These are phyloP conservation scores for Kazachstania bromeliacearum DNA, from an alignment of 805 yeast species.

Conservation along the genomic window DNA sequence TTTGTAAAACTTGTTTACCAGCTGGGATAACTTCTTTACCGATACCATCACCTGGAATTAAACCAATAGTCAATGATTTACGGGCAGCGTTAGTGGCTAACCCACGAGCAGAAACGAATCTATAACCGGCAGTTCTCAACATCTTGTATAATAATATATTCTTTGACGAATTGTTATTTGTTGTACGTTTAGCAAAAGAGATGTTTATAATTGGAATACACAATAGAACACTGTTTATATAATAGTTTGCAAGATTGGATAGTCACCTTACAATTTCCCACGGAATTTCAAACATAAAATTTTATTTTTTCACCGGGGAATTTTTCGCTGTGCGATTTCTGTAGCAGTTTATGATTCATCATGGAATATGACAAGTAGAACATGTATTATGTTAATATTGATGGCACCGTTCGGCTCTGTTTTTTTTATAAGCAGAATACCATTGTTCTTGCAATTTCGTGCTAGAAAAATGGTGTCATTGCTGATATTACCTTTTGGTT, in stretches of 20 bases:
- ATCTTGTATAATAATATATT: constrained; percentile 6
- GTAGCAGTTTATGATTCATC: too few species aligned
- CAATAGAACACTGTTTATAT: too few species aligned
- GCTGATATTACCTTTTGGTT: too few species aligned
- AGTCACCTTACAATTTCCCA: too few species aligned
- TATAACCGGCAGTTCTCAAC: constrained; percentile 24
- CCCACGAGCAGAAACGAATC: constrained; percentile 25
- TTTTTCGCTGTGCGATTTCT: constrained; percentile 2
- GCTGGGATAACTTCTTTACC: constrained; percentile 98
- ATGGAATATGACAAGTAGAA: too few species aligned
- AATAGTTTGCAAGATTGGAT: too few species aligned
- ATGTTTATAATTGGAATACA: not conserved
- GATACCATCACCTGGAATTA: constrained; percentile 97
- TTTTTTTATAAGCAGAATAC: too few species aligned
- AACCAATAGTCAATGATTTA: constrained; percentile 47
- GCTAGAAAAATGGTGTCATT: too few species aligned
- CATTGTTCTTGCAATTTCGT: too few species aligned
- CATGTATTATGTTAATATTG: too few species aligned
- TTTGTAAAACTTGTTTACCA: constrained; percentile 79
- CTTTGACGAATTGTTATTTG: not conserved
- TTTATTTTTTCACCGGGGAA: too few species aligned
- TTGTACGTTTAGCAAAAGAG: not conserved
- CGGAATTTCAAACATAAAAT: not conserved
- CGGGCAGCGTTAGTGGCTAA: constrained; percentile 31
- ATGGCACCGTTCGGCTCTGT: too few species aligned